Evolutionary conservation across 495 filamentous ascomycete genomes (phyloP).

Genomic region (Talaromyces nanjingensis): DNA sequence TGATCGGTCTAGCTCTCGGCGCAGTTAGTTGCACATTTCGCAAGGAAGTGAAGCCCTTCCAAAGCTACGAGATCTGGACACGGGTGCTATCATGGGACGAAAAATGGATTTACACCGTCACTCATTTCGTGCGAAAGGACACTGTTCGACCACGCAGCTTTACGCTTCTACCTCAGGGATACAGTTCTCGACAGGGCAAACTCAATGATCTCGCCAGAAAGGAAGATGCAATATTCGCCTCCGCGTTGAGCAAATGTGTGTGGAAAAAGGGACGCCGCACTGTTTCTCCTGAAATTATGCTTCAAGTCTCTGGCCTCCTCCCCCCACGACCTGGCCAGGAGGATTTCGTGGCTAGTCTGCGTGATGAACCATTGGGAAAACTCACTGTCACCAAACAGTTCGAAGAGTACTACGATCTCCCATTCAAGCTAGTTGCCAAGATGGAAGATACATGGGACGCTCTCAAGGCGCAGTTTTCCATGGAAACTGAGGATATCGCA

Average conservation of each 20-base stretch:
- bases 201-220: constrained; percentile 8
- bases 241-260: constrained; percentile 67
- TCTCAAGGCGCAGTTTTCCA: constrained; percentile 1
- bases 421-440: constrained; percentile 5
- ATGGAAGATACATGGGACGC: constrained; percentile 5
- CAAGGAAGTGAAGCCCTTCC: constrained; percentile 60
- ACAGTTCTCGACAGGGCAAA: constrained; percentile 5
- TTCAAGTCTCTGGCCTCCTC: constrained; percentile 54
- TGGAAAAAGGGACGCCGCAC: constrained; percentile 73
- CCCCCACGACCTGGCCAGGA: constrained; percentile 8
- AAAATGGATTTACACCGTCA: constrained; percentile 61
- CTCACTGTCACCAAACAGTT: constrained; percentile 4
- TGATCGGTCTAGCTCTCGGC: constrained; percentile 56
- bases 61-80: constrained; percentile 67
- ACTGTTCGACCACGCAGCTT: constrained; percentile 16
- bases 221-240: constrained; percentile 50
- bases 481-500: background rate
- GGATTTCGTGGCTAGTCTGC: background rate
- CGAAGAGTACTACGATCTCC: constrained; percentile 9
- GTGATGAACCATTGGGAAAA: constrained; percentile 7
- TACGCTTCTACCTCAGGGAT: constrained; percentile 4
- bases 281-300: constrained; percentile 60
- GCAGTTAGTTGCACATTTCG: constrained; percentile 62
- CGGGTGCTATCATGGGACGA: constrained; percentile 65
- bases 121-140: constrained; percentile 56